Conservation (phyloP, 805 yeast genomes). For the Cyberlindnera japonica region DNA sequence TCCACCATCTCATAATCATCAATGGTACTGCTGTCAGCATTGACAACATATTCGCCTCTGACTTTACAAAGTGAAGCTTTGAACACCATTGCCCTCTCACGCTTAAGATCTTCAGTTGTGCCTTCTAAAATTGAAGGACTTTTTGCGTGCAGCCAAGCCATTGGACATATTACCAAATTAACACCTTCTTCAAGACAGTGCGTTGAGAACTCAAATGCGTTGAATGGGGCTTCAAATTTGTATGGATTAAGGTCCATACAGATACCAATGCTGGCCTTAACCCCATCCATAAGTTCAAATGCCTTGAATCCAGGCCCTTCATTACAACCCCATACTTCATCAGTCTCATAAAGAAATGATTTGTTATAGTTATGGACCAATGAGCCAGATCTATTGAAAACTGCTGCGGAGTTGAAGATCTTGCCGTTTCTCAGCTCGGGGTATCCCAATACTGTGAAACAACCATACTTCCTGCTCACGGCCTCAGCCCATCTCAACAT, state of each 20-base stretch:
- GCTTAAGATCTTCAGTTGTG: constrained; percentile 13
- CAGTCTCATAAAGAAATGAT: constrained; percentile 72
- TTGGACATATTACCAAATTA: constrained; percentile 67
- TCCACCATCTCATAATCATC: constrained; percentile 15
- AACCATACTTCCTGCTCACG: constrained; percentile 45
- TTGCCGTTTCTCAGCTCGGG: constrained; percentile 49
- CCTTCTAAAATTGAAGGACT: constrained; percentile 38
- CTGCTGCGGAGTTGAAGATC: constrained; percentile 69
- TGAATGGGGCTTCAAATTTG: constrained; percentile 76
- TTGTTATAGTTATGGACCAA: constrained; percentile 68
- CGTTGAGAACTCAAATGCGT: constrained; percentile 64
- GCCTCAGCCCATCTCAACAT: constrained; percentile 54
- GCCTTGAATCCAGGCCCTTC: constrained; percentile 60
- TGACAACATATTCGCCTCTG: constrained; percentile 17
- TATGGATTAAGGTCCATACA: constrained; percentile 95
- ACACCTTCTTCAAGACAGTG: constrained; percentile 45
- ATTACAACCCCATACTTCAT: constrained; percentile 72
- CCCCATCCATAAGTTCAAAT: constrained; percentile 33
- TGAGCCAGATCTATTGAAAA: constrained; percentile 57
- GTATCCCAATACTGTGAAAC: constrained; percentile 77
- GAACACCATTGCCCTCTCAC: constrained; percentile 12
- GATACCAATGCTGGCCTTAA: constrained; percentile 66
- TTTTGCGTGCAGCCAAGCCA: constrained; percentile 73
- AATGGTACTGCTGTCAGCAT: constrained; percentile 8
- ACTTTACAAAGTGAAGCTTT: constrained; percentile 16